Evolutionary conservation across 768 basidiomycete species (phyloP), one percentile per base, ranked within the genome.

Genomic region (Mycena belliarum): DNA sequence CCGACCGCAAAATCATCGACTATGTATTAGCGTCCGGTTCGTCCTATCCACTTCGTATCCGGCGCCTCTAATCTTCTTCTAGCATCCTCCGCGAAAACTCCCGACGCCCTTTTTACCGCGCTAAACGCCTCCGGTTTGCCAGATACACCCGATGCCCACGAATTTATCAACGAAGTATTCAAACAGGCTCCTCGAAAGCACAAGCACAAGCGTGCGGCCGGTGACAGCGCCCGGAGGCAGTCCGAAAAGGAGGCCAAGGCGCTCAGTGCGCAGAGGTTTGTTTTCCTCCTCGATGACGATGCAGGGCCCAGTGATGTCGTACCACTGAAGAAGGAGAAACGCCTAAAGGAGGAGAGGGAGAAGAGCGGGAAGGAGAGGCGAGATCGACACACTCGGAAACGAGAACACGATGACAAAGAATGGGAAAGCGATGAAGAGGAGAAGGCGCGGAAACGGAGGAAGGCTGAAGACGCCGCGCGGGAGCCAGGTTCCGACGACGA

Each of bases 371-470:
- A 48, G 72, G 84, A 84, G 56, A 82, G 78, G 58, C 75, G 76
- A 65, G 87, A 89, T 35, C 79, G 85, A 54, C 83, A 86, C 59
- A 78, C 82, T 37, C 79, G 94, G 63, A 95, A 95, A 70, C 78
- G 93, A 47, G 93, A 95, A 28, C 82, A 85, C 56, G 89, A 91
- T 60, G 83, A 77, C 21, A 87, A 85, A 52, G 89, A 92, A 57
- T 95, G 95, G 93, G 90, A 93, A 70, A 93, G 91, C 63, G 94
- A 93, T 60, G 93, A 92, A 59, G 93, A 95, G 56, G 91, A 93
- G 63, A 76, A 84, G 69, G 75, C 80, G 37, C 77, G 85, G 70
- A 93, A 90, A 69, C 82, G 86, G 56, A 70, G 78, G 70, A 83
- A 78, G 64, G 71, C 76, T 2, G 82, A 83, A n/a, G 78, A 80